Conservation (phyloP, 2,329 filamentous ascomycete species). For the Westerdykella aurantiaca region DNA sequence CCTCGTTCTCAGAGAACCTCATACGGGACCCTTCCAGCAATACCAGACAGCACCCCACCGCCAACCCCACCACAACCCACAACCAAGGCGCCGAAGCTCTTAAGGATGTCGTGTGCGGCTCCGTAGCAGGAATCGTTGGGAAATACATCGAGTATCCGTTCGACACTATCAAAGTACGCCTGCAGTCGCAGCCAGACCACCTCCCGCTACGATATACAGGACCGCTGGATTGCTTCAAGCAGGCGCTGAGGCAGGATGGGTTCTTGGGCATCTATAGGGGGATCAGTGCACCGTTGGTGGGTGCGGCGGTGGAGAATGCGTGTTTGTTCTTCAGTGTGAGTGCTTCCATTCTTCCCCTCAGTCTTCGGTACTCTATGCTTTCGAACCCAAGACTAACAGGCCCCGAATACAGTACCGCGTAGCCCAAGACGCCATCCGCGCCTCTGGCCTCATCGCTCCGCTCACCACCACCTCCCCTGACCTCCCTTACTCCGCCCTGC, state of each 20-base stretch:
- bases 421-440: constrained; percentile 56
- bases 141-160: constrained; percentile 99
- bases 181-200: constrained; percentile 89
- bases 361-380: not conserved
- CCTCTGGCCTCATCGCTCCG: constrained; percentile 51
- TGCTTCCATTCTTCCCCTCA: constrained; percentile 1
- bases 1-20: constrained; percentile 15
- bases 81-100: constrained; percentile 60
- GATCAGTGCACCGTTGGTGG: constrained; percentile 83
- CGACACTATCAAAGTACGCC: constrained; percentile 94
- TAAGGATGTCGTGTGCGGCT: constrained; percentile 86
- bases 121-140: constrained; percentile 80
- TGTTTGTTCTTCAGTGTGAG: constrained; percentile 78
- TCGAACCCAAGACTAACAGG: constrained; percentile 13
- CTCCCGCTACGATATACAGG: constrained; percentile 76
- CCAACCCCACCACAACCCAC: constrained; percentile 9
- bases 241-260: constrained; percentile 77
- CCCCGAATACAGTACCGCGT: constrained; percentile 39
- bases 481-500: constrained; percentile 68
- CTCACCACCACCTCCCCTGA: constrained; percentile 42
- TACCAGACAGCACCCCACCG: constrained; percentile 4
- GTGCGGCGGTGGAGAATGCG: constrained; percentile 87
- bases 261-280: constrained; percentile 79
- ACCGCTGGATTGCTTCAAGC: constrained; percentile 86
- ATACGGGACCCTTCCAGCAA: constrained; percentile 8